Evolutionary conservation across 2,329 filamentous ascomycete genomes (phyloP).

Genomic region (Stromatinia cepivora): DNA sequence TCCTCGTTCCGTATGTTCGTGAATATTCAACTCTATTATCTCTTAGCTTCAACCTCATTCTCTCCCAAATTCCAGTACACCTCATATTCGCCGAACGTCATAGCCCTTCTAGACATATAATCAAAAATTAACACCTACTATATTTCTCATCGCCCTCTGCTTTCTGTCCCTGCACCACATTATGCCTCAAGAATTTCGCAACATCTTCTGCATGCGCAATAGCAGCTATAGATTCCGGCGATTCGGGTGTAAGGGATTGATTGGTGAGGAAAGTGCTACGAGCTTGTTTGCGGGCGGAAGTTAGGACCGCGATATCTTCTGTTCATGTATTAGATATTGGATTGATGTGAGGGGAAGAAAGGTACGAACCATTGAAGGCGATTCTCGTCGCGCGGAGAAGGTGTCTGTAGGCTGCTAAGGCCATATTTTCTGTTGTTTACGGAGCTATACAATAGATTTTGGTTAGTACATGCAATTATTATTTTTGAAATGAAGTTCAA

Average conservation of each 20-base stretch:
- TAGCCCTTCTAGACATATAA: background rate
- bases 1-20: slow-evolving; percentile 85
- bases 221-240: slow-evolving; percentile 60
- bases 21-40: slow-evolving; percentile 74
- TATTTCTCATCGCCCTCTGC: slow-evolving; percentile 52
- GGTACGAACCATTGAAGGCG: slow-evolving; percentile 73
- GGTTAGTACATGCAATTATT: slow-evolving; percentile 7
- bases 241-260: slow-evolving; percentile 56
- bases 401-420: slow-evolving; percentile 75
- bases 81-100: background rate
- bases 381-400: slow-evolving; percentile 78
- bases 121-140: slow-evolving; percentile 51
- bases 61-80: background rate
- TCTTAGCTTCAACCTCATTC: slow-evolving; percentile 16
- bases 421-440: slow-evolving; percentile 49
- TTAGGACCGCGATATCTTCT: slow-evolving; percentile 72
- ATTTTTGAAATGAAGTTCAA: background rate
- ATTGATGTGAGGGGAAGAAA: background rate
- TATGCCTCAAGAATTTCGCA: slow-evolving; percentile 74
- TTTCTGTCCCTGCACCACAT: slow-evolving; percentile 80
- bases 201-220: slow-evolving; percentile 82
- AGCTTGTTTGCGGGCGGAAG: slow-evolving; percentile 70
- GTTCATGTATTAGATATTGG: slow-evolving; percentile 23
- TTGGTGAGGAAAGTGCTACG: slow-evolving; percentile 73
- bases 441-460: background rate